These are phyloP conservation scores for Neophaeococcomyces mojaviensis DNA, from an alignment of 2,329 filamentous ascomycete genomes.

Conservation along the genomic window DNA sequence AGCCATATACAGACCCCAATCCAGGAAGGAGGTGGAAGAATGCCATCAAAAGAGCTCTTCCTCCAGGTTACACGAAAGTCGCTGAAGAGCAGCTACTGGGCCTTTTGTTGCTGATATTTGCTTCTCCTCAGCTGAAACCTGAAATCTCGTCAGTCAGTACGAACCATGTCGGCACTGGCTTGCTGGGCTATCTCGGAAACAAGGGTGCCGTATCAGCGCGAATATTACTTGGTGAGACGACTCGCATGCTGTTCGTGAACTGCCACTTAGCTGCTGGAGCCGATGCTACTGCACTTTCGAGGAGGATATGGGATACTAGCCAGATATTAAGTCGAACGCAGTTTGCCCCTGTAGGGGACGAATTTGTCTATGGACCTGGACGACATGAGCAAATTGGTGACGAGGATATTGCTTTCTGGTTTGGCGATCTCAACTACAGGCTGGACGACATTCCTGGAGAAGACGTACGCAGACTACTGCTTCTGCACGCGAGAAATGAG, in stretches of 20 bases:
- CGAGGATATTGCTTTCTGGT: conserved; percentile 92
- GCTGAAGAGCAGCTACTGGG: conserved; percentile 81
- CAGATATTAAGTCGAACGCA: conserved; percentile 70
- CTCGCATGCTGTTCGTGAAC: conserved; percentile 82
- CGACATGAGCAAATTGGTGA: conserved; percentile 68
- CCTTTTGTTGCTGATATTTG: conserved; percentile 75
- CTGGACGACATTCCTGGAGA: conserved; percentile 81
- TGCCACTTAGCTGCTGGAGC: conserved; percentile 83
- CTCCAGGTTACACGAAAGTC: conserved; percentile 67
- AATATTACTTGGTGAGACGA: conserved; percentile 81
- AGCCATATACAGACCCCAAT: conserved; percentile 64
- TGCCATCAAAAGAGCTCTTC: conserved; percentile 65
- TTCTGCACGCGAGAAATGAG: conserved; percentile 72
- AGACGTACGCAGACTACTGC: conserved; percentile 77
- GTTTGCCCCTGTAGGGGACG: conserved; percentile 66
- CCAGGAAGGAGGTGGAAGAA: conserved; percentile 73
- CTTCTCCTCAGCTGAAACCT: conserved; percentile 65
- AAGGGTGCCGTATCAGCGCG: conserved; percentile 82
- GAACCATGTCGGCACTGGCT: conserved; percentile 74
- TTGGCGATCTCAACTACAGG: conserved; percentile 92
- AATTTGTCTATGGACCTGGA: conserved; percentile 50
- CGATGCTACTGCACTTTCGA: conserved; percentile 67
- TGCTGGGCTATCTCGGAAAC: conserved; percentile 91
- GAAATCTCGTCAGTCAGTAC: conserved; percentile 77
- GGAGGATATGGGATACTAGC: conserved; percentile 80